A percentile compares a stretch with the other conserved stretches of the same genome.
phyloP scores from a whole-genome alignment of 768 basidiomycete species.

The Agrocybe praecox region DNA sequence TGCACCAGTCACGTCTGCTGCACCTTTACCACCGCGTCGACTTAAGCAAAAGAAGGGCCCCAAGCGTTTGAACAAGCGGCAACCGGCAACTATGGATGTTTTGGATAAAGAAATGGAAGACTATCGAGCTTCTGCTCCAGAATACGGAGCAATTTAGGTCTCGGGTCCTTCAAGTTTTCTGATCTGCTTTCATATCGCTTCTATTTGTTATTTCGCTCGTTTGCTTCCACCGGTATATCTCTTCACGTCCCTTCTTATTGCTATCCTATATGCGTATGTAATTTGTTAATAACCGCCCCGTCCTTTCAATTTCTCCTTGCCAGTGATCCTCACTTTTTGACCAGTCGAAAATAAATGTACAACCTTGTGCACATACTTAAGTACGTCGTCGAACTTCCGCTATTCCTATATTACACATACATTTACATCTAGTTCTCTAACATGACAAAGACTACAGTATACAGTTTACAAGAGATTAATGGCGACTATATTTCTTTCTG shows the following conservation, averaged over 20 bases:
- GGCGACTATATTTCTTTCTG: background rate
- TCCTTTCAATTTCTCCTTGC: background rate
- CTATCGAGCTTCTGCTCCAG: conserved; percentile 54
- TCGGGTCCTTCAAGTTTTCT: background rate
- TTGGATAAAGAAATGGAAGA: conserved; percentile 84
- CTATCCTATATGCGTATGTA: conserved; percentile 6
- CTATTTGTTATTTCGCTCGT: background rate
- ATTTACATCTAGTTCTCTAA: too few species aligned
- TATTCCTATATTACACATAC: background rate
- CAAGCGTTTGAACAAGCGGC: conserved; percentile 64
- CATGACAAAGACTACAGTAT: too few species aligned
- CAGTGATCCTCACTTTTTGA: background rate
- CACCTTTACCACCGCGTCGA: conserved; percentile 35
- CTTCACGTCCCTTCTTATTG: background rate
- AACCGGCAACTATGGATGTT: conserved; percentile 48
- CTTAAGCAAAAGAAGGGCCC: conserved; percentile 72
- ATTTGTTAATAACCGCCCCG: background rate
- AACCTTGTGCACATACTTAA: too few species aligned
- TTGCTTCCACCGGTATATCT: background rate
- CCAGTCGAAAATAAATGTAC: background rate
- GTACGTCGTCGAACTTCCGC: too few species aligned
- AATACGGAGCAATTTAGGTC: conserved; percentile 6
- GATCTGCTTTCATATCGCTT: background rate
- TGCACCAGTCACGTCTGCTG: conserved; percentile 12
- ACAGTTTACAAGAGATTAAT: background rate